Evolutionary conservation across 495 filamentous ascomycete genomes (phyloP), one percentile per base, ranked within the genome.

Genomic region (Terfezia claveryi): DNA sequence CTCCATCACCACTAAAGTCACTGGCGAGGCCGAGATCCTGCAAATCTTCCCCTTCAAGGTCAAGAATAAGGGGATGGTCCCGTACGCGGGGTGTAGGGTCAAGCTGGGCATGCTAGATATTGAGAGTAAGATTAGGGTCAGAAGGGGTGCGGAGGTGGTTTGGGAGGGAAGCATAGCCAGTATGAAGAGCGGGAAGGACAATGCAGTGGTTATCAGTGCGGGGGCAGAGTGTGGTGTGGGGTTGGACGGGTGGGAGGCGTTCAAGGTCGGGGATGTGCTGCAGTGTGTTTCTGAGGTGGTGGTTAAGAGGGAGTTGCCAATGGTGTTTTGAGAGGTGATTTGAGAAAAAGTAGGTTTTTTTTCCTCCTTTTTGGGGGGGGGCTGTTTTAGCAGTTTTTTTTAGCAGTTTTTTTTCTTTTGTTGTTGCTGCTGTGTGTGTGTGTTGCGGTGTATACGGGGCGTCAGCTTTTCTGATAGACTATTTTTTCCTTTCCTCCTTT

Each of bases 151-250:
- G 14, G 74, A 85, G 66, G 72, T 71, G 27, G 67, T 95, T 11
- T 94, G 78, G 64, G 79, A 87, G 64, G 91, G 91, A 87, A 74
- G 68, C 80, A 73, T 96, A 12, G 71, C 76, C 17, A 84, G 82
- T 2, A 76, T 99, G 36, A 96, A 91, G 72, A 82, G 89, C 60
- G 77, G 83, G 65, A 92, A 96, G 74, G 91, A 93, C 60, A 85
- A 94, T 63, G 80, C 87, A 8, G 71, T 71, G 8, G 83, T 93
- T 63, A 87, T 89, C 78, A 80, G 78, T 61, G 96, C 93, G 72
- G 87, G 85, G 44, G 78, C 72, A 46, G 92, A 99, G 66, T 99
- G 92, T 62, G 92, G 92, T 52, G 81, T 99, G 57, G 78, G 74
- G 38, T 94, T 99, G 62, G 77, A 81, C 8, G 73, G 70, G 38